phyloP scores from a whole-genome alignment of 768 basidiomycete genomes.

The Lanmaoa pseudosensibilis region DNA sequence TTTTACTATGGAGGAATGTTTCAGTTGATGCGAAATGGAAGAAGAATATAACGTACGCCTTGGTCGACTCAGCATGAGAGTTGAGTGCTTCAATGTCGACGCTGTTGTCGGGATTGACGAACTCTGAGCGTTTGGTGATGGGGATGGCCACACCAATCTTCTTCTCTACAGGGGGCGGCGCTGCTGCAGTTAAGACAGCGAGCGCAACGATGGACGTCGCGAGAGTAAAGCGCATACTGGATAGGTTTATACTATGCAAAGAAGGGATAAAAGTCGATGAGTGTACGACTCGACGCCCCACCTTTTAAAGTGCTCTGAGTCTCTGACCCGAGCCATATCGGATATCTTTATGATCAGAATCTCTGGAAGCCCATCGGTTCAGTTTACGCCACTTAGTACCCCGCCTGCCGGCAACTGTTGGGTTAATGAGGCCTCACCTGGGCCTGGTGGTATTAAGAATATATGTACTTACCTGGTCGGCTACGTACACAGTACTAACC shows the following conservation, averaged over 20 bases:
- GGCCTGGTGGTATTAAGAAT: no score
- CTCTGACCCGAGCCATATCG: neutral
- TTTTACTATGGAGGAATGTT: neutral
- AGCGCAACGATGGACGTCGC: neutral
- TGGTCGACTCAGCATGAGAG: conserved; percentile 1
- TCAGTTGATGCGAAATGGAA: neutral
- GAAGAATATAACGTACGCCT: conserved; percentile 1
- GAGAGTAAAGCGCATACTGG: conserved; percentile 8
- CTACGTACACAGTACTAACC: no score
- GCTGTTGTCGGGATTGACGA: neutral
- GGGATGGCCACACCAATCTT: neutral
- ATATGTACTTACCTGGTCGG: no score
- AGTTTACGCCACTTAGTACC: neutral
- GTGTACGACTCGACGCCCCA: neutral
- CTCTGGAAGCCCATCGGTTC: neutral
- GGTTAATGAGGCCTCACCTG: no score
- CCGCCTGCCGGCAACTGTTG: no score
- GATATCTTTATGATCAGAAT: neutral
- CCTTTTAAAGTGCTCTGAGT: neutral
- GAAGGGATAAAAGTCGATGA: neutral
- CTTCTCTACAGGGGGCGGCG: neutral
- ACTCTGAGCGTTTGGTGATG: conserved; percentile 6
- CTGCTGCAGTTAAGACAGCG: conserved; percentile 4
- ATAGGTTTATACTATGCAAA: neutral
- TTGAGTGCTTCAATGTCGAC: conserved; percentile 1